Base-by-base conservation (phyloP, 192 early-diverging fungal genomes). In the Podila epicladia region DNA sequence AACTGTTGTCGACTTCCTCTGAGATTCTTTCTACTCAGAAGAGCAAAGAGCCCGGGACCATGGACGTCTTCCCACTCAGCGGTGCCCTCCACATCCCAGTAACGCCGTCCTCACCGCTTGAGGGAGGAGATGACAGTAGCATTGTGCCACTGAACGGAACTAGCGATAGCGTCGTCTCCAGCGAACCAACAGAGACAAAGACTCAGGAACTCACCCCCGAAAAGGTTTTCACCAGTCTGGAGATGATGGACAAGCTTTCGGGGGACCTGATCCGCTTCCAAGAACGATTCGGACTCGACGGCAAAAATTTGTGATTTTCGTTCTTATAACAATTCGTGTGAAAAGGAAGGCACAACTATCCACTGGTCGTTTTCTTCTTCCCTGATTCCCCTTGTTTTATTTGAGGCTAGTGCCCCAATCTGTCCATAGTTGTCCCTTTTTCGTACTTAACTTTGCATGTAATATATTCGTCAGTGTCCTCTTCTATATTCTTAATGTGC, bases 211-310 rank as follows among this genome's bases (percentile, higher is more conserved):
- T 55, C 53, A 26, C 8, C n/a, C 20, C 22, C 8, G 53, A 55
- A 45, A 45, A 45, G 20, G 3, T 33, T 38, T 58, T 58, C 5
- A 72, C 69, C 2, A 68, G 75, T 22, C 53, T 88, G 22, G 87
- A 86, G 45, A 71, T 86, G 51, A 83, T 88, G 76, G 73, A 86
- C 64, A 75, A 72, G 31, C 75, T 88, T 17, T 75, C 84, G 7
- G 65, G 72, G 6, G 85, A 86, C 58, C 17, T 88, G 63, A 65
- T 85, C 12, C 82, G 69, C 31, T 88, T 88, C 64, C 85, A 88
- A 58, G 69, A 74, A 12, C 82, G 67, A n/a, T 88, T 82, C 72
- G 85, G 80, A 2, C 9, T n/a, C 9, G n/a, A 64, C 6, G 7
- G 8, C 48, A 19, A n/a, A 63, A 29, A 8, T 7, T 53, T 29